Base-by-base conservation (phyloP, 2,329 filamentous ascomycete species). In the Pseudogymnoascus sp. region DNA sequence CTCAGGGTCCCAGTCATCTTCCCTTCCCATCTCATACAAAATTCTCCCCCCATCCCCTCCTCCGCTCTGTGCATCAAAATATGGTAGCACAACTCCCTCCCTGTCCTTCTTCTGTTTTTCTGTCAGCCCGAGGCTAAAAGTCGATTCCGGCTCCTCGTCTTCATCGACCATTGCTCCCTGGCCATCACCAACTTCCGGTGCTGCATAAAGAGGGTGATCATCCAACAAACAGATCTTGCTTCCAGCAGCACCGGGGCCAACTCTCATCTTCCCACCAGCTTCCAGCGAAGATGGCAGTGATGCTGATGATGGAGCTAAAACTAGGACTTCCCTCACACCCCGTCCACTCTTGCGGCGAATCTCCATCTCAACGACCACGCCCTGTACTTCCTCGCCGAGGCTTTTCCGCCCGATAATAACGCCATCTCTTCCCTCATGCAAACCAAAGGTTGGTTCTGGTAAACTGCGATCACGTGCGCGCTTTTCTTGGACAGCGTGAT, bases 1-100 rank as follows among this genome's bases (percentile, higher is more conserved):
- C 72, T 96, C 92, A 64, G 96, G 93, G 69, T 96, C 93, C 77
- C 97, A 98, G 74, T 98, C 92, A 75, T 99, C 95, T 78, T 98
- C 95, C 66, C 87, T 84, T 1, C 93, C 93, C 90, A 98, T 96
- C 70, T 98, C 93, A 74, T 99, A 99, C 71, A 99, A 73, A 68
- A 99, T 99, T 65, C 93, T 83, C 0, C 95, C 95, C 4, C 95
- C 93, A 70, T 96, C 91, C 0, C 93, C 93, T 0, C 85, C 83
- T 1, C 87, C 88, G 61, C 86, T 90, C 81, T 99, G 95, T 24
- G 95, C 95, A 78, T 99, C 95, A 76, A 96, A 97, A 74, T 99
- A 98, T 14, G 95, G 95, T 75, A 98, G 74, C 41, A 98, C 90
- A 7, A 99, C 90, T 0, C 89, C 90, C 70, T 97, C 93, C 26